A percentile compares a stretch with the other conserved stretches of the same genome.
Evolutionary conservation across 2,329 filamentous ascomycete species (phyloP).

Genomic region (Exophiala mesophila): DNA sequence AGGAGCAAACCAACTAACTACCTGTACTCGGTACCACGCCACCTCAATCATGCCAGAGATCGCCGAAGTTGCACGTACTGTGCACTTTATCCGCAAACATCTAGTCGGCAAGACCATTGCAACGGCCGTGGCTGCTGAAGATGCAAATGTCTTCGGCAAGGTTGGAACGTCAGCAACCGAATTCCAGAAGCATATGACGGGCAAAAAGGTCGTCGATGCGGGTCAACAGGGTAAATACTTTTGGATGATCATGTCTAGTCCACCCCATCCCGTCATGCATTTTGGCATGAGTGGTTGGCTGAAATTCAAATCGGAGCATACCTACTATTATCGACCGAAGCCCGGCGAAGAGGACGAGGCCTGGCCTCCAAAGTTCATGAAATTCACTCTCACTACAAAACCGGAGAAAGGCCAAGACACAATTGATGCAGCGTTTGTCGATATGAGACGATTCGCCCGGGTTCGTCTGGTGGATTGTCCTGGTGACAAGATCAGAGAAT

Average conservation of each 20-base stretch:
- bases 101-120: constrained; percentile 78
- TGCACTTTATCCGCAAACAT: constrained; percentile 76
- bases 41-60: constrained; percentile 47
- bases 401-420: constrained; percentile 48
- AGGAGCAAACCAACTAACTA: no score
- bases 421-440: constrained; percentile 73
- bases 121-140: constrained; percentile 67
- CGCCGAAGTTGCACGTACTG: constrained; percentile 70
- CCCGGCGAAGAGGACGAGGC: constrained; percentile 47
- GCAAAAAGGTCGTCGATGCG: constrained; percentile 66
- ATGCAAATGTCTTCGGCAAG: constrained; percentile 85
- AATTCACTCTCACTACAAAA: constrained; percentile 70
- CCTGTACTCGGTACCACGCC: no score
- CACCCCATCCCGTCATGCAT: constrained; percentile 86
- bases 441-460: constrained; percentile 71
- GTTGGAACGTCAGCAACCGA: constrained; percentile 72
- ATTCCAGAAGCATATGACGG: constrained; percentile 68
- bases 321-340: constrained; percentile 72
- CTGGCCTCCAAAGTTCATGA: constrained; percentile 90
- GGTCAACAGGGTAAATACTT: constrained; percentile 97
- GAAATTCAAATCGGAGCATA: constrained; percentile 73
- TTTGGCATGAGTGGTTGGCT: constrained; percentile 80
- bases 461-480: constrained; percentile 78
- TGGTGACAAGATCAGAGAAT: constrained; percentile 67
- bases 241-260: constrained; percentile 72